These are phyloP conservation scores for Candida ficus DNA, from an alignment of 805 yeast genomes.

Conservation along the genomic window DNA sequence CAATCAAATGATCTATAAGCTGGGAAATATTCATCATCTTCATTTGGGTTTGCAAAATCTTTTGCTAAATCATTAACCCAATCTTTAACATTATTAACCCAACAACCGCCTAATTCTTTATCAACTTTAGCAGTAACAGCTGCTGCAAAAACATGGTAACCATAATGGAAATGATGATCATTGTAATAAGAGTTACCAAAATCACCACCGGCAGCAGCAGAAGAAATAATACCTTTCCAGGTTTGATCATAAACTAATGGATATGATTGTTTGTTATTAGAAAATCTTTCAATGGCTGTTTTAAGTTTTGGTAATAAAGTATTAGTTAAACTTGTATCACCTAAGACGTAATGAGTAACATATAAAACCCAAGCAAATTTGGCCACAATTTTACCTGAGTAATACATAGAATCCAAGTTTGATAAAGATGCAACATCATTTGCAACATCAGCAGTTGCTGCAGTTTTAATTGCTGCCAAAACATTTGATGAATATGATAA, in stretches of 20 bases:
- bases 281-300: constrained; percentile 63
- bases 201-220: constrained; percentile 58
- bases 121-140: constrained; percentile 60
- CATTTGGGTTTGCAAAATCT: constrained; percentile 60
- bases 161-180: constrained; percentile 76
- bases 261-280: constrained; percentile 58
- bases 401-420: constrained; percentile 77
- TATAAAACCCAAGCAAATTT: constrained; percentile 86
- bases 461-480: constrained; percentile 26
- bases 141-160: constrained; percentile 68
- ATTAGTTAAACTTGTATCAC: constrained; percentile 47
- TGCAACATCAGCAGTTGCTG: constrained; percentile 31
- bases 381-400: constrained; percentile 82
- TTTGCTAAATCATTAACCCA: constrained; percentile 59
- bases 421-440: constrained; percentile 43
- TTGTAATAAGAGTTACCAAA: constrained; percentile 68
- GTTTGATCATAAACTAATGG: constrained; percentile 77
- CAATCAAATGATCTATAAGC: constrained; percentile 67
- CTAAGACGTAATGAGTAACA: constrained; percentile 60
- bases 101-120: constrained; percentile 40
- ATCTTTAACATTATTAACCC: constrained; percentile 44
- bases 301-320: constrained; percentile 54
- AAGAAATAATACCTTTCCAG: constrained; percentile 76
- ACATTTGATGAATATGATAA: constrained; percentile 27
- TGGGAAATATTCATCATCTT: constrained; percentile 54